Evolutionary conservation across 768 basidiomycete genomes (phyloP).

Genomic region (Antrodiella citrinella): DNA sequence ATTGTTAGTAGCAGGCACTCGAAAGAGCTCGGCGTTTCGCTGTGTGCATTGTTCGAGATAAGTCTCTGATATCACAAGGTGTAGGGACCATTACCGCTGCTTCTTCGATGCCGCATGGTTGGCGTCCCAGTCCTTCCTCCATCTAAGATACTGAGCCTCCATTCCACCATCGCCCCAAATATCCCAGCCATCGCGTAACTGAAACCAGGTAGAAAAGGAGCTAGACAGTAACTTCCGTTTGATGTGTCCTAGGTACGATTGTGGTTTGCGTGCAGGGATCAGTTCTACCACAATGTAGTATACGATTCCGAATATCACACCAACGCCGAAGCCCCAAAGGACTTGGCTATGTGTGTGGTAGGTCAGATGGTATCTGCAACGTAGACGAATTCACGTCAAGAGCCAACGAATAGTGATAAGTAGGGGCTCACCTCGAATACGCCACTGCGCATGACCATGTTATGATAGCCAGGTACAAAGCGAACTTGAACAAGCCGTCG

Average conservation of each 20-base stretch:
- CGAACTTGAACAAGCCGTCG: slow-evolving; percentile 41
- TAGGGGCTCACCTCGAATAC: slow-evolving; percentile 58
- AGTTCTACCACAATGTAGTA: slow-evolving; percentile 53
- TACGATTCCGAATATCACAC: slow-evolving; percentile 40
- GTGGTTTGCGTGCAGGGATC: slow-evolving; percentile 46
- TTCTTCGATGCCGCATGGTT: not conserved
- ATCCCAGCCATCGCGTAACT: slow-evolving; percentile 75
- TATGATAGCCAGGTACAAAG: slow-evolving; percentile 41
- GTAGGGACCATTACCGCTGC: not conserved
- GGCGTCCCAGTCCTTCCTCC: slow-evolving; percentile 53
- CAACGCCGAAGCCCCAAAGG: slow-evolving; percentile 66
- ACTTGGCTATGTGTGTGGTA: slow-evolving; percentile 75
- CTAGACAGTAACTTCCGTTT: slow-evolving; percentile 46
- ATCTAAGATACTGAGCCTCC: slow-evolving; percentile 60
- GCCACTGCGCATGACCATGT: slow-evolving; percentile 61
- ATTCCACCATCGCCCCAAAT: slow-evolving; percentile 75
- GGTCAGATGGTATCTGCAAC: slow-evolving; percentile 51
- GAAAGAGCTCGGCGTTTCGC: no score
- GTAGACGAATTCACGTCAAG: not conserved
- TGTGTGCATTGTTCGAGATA: no score
- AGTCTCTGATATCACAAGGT: no score
- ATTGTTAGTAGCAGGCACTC: no score
- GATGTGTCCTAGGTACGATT: slow-evolving; percentile 41
- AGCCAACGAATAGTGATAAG: not conserved
- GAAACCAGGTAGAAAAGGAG: slow-evolving; percentile 54